Conservation (phyloP, 2,329 filamentous ascomycete genomes). For the Alternaria alternata region DNA sequence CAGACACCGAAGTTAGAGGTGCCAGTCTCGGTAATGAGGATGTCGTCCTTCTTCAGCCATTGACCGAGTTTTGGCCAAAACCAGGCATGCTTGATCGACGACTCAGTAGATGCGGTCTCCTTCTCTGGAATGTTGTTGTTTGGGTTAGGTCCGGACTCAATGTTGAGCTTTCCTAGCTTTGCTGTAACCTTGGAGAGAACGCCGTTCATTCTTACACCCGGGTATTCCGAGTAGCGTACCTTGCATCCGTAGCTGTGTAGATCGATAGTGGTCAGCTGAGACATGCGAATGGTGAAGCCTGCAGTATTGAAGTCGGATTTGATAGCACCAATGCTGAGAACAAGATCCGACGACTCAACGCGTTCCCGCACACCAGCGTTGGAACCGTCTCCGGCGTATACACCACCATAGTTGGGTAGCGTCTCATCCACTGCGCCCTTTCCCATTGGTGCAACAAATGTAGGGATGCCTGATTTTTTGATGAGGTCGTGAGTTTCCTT, state of each 20-base stretch:
- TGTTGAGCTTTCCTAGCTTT: slow-evolving; percentile 64
- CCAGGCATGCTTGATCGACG: slow-evolving; percentile 72
- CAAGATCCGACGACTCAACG: slow-evolving; percentile 74
- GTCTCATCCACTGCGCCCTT: slow-evolving; percentile 84
- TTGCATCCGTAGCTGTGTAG: slow-evolving; percentile 78
- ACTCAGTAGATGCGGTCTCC: slow-evolving; percentile 40
- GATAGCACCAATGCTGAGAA: slow-evolving; percentile 73
- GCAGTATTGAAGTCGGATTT: slow-evolving; percentile 84
- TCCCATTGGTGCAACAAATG: slow-evolving; percentile 90
- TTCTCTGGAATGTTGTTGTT: slow-evolving; percentile 59
- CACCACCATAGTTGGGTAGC: slow-evolving; percentile 78
- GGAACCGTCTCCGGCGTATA: slow-evolving; percentile 83
- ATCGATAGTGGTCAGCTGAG: slow-evolving; percentile 79
- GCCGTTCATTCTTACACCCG: slow-evolving; percentile 77
- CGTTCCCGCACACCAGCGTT: slow-evolving; percentile 68
- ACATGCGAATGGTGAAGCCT: slow-evolving; percentile 82
- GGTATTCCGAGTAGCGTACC: slow-evolving; percentile 81
- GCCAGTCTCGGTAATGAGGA: slow-evolving; percentile 86
- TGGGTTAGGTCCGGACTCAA: slow-evolving; percentile 61
- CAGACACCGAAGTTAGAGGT: slow-evolving; percentile 89
- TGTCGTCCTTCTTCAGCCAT: slow-evolving; percentile 75
- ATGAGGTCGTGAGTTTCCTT: slow-evolving; percentile 77
- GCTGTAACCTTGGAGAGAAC: slow-evolving; percentile 76
- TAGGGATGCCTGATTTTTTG: slow-evolving; percentile 76
- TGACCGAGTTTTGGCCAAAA: slow-evolving; percentile 80